A percentile compares a stretch with the other conserved stretches of the same genome.
Evolutionary conservation across 495 filamentous ascomycete species (phyloP).

Genomic region (Sordaria brevicollis): DNA sequence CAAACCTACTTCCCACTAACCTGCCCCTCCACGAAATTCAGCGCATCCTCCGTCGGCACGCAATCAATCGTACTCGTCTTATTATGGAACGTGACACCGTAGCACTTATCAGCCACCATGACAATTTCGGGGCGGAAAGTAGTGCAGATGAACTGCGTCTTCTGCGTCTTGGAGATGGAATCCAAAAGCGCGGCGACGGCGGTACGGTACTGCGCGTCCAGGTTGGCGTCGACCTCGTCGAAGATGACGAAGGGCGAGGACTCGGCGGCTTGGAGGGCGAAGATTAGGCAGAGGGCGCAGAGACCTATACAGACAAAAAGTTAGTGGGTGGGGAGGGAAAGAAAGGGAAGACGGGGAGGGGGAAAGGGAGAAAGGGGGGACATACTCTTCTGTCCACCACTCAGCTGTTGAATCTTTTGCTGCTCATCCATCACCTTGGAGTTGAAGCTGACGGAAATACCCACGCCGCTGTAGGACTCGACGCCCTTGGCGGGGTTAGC

Average conservation of each 20-base stretch:
- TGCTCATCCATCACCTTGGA: constrained; percentile 92
- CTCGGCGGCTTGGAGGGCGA: constrained; percentile 97
- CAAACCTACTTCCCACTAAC: constrained; percentile 19
- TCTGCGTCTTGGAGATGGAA: constrained; percentile 53
- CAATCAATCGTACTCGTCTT: constrained; percentile 90
- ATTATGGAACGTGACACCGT: constrained; percentile 87
- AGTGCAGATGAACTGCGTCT: constrained; percentile 70
- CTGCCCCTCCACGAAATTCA: constrained; percentile 85
- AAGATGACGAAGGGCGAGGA: constrained; percentile 98
- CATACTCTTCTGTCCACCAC: constrained; percentile 94
- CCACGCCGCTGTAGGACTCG: constrained; percentile 94
- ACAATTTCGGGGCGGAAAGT: constrained; percentile 98
- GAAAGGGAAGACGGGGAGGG: background rate
- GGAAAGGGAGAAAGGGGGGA: constrained; percentile 2
- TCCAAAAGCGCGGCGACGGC: constrained; percentile 83
- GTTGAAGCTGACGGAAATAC: constrained; percentile 98
- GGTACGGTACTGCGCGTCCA: constrained; percentile 94
- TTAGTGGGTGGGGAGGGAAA: background rate
- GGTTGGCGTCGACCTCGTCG: constrained; percentile 97
- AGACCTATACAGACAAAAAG: constrained; percentile 50
- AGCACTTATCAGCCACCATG: constrained; percentile 91
- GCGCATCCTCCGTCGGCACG: constrained; percentile 73
- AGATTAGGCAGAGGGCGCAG: constrained; percentile 90
- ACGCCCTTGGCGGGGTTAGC: constrained; percentile 55
- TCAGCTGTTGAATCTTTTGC: constrained; percentile 93